phyloP scores from a whole-genome alignment of 176 grass and related monocot species.

The Puccinellia tenuiflora region DNA sequence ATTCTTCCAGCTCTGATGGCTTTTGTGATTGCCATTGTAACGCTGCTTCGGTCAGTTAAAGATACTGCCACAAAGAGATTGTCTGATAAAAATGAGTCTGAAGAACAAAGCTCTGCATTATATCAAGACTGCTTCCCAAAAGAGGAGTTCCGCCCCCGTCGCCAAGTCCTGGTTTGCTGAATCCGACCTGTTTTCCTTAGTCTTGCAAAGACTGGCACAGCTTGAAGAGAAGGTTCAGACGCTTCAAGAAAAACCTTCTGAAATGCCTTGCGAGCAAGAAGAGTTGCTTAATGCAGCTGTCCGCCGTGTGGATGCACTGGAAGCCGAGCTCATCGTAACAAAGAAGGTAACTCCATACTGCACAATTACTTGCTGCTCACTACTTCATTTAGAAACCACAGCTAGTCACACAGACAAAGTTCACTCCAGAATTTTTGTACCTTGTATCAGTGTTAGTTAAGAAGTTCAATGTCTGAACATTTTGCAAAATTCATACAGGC shows the following conservation, averaged over 20 bases:
- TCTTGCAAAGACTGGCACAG: constrained; percentile 73
- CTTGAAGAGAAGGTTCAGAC: constrained; percentile 82
- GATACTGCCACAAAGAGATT: constrained; percentile 43
- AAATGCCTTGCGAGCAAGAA: constrained; percentile 97
- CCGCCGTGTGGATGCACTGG: constrained; percentile 88
- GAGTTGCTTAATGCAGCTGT: constrained; percentile 93
- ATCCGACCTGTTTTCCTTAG: constrained; percentile 47
- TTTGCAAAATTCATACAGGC: constrained; percentile 41
- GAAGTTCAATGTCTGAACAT: not conserved
- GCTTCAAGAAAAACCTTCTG: constrained; percentile 79
- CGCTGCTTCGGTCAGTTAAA: constrained; percentile 41
- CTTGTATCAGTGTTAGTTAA: not conserved
- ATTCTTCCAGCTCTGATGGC: constrained; percentile 38
- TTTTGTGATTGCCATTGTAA: constrained; percentile 44
- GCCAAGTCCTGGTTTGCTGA: constrained; percentile 56
- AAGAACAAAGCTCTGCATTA: constrained; percentile 15
- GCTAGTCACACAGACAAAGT: not conserved
- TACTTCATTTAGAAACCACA: not conserved
- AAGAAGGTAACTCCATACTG: constrained; percentile 65
- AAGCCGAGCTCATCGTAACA: constrained; percentile 96
- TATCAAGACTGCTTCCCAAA: constrained; percentile 34
- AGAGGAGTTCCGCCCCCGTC: constrained; percentile 76
- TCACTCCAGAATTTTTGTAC: not conserved
- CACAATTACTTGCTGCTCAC: not conserved
- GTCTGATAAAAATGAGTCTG: constrained; percentile 24